Evolutionary conservation across 495 filamentous ascomycete species (phyloP), one percentile per base, ranked within the genome.

Genomic region (Halenospora varia): DNA sequence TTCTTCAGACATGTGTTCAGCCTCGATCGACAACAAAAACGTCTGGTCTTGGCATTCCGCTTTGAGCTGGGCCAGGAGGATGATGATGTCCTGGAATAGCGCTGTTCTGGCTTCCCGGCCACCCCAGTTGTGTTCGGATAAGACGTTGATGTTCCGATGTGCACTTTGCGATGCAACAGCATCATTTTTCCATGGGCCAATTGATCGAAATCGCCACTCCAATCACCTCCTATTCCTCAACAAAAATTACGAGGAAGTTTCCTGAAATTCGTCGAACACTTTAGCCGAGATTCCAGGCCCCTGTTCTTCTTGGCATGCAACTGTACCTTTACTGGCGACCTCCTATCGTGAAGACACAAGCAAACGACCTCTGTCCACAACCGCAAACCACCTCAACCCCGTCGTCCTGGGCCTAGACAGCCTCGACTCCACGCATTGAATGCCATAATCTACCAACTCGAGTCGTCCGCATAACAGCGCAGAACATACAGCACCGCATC

Each of bases 261-360:
- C 29, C 29, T 35, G 29, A 35, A 35, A 35, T 35, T 35, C 29
- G 29, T 6, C 8, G 18, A 45, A 9, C 11, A 4, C 13, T 20
- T 45, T 45, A 45, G 42, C 42, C 42, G 42, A 45, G 42, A 45
- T 45, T 45, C 42, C 18, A 9, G 35, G 9, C 35, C 15, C 35
- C 9, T 15, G 8, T 15, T 8, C 35, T 40, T 8, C 35, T 40
- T 15, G 8, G 35, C 15, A 9, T 15, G 35, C 8, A 15, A 8
- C 35, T 40, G 35, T 15, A 15, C 8, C 9, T 15, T 15, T 9
- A 40, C 9, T 40, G 9, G 8, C 8, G 15, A 40, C 35, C 61
- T 53, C 61, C 56, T 56, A 63, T 63, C 61, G 48, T 49, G 47
- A 25, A 25, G 20, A n/a, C 23, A 23, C 50, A 57, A 47, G 15